Evolutionary conservation across 2,329 filamentous ascomycete genomes (phyloP), one percentile per base, ranked within the genome.

Genomic region (Monosporascus sp.): DNA sequence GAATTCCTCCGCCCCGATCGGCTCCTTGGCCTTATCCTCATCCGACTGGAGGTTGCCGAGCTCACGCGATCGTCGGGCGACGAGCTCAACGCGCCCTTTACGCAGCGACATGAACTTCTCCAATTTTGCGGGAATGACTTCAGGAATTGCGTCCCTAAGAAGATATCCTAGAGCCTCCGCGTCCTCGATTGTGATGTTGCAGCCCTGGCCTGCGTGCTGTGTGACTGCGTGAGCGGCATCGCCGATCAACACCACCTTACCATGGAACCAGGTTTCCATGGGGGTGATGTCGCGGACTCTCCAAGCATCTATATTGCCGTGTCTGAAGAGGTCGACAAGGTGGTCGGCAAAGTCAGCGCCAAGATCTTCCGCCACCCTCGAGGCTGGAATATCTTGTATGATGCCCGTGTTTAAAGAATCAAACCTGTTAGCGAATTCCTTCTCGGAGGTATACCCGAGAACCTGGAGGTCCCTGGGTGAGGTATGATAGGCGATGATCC

Each of bases 221-320:
- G 58, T 59, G 7, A 64, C 58, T 5, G 62, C 62, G 37, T 64
- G 62, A 1, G 58, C 62, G 15, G 62, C 62, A 47, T 64, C 62
- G 9, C 62, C 62, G 3, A 64, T 58, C 31, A 63, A 37, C n/a
- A 61, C 28, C 14, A 61, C 55, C 41, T 61, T 63, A 41, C 56
- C 61, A 8, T 55, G 57, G 11, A 52, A 55, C 62, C 62, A 64
- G 8, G 14, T 58, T 5, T 58, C 53, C 48, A 64, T 50, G 2
- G 58, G 56, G 15, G 52, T 49, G 8, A 64, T 50, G 31, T 63
- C 60, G 48, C 56, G 58, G 22, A 61, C 55, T 7, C 56, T 55
- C 60, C 60, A 64, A 9, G 58, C 56, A 38, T 63, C 57, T 22
- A 63, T 51, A 37, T 54, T 45, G 48, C 45, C 47, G 41, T 58